Base-by-base conservation (phyloP, 1,139 yeast genomes). In the Suhomyces bolitotheri region DNA sequence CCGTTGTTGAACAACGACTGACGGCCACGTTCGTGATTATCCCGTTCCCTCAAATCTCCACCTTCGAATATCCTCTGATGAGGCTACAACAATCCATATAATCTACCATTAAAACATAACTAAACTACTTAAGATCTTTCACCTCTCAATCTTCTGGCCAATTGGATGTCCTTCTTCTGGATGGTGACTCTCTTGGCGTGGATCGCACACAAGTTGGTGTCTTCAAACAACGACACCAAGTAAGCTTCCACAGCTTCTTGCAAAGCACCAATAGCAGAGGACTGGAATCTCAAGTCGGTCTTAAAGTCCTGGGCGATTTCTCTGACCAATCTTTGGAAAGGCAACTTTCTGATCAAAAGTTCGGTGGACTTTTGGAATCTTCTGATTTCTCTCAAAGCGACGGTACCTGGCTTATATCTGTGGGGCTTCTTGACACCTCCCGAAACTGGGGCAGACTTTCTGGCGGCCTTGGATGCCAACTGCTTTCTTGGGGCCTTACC, bases 321-420 rank as follows among this genome's bases (percentile, higher is more conserved):
- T 66, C 75, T 66, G 32, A 71, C 75, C 58, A 71, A 70, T 53
- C 73, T 65, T 48, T 70, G 73, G 61, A 67, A 64, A 17, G 76
- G 76, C 52, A 71, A 70, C 58, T 71, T 71, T 68, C 76, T 70
- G 53, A 71, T 71, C 58, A 71, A 68, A 38, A 71, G 65, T 51
- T 71, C 76, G 40, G 76, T 71, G 16, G 76, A 71, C 55, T 71
- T 71, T 58, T 71, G 76, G 57, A 71, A 71, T 63, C 76, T 66
- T 67, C 76, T 67, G 49, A 71, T 71, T 67, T 71, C 76, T 69
- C 76, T 69, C 61, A 71, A 69, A 37, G 76, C 76, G 46, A 71
- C 76, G 47, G 76, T 71, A 69, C 76, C 76, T 51, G 76, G 76
- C 68, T 71, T 71, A 61, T 70, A 71, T 70, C 76, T 71, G 62